Evolutionary conservation across 2,329 filamentous ascomycete species (phyloP).

Genomic region (Celoporthe dispersa): DNA sequence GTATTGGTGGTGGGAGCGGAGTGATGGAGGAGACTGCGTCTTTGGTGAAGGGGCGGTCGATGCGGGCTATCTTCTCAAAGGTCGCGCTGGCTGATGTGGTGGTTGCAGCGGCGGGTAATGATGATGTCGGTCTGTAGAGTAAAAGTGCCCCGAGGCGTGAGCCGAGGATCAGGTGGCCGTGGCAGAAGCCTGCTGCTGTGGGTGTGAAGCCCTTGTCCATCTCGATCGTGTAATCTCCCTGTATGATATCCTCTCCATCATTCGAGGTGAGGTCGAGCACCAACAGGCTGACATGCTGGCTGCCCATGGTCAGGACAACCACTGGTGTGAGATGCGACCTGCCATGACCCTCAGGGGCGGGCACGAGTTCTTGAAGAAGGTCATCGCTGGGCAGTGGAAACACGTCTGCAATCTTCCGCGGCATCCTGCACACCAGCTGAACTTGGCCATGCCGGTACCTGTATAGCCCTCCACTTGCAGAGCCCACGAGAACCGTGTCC

Average conservation of each 20-base stretch:
- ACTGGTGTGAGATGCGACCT: slow-evolving; percentile 34
- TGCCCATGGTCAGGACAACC: slow-evolving; percentile 53
- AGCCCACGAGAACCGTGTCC: slow-evolving; percentile 53
- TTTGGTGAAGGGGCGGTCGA: slow-evolving; percentile 46
- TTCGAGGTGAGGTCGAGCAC: slow-evolving; percentile 40
- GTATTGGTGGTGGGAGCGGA: slow-evolving; percentile 43
- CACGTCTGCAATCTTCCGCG: slow-evolving; percentile 57
- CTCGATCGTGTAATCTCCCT: slow-evolving; percentile 37
- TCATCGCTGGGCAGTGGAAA: slow-evolving; percentile 42
- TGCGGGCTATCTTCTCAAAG: slow-evolving; percentile 39
- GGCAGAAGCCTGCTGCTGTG: slow-evolving; percentile 50
- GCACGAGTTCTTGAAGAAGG: neutral
- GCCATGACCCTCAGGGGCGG: neutral
- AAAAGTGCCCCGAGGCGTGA: slow-evolving; percentile 57
- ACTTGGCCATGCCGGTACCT: slow-evolving; percentile 44
- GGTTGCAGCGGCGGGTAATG: neutral
- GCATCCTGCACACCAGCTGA: slow-evolving; percentile 43
- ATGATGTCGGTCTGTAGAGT: slow-evolving; percentile 36
- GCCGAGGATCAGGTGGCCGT: slow-evolving; percentile 54
- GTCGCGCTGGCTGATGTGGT: slow-evolving; percentile 29
- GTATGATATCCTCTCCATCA: slow-evolving; percentile 33
- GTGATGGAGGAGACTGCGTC: slow-evolving; percentile 74
- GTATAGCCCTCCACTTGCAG: slow-evolving; percentile 53
- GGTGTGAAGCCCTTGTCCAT: slow-evolving; percentile 56
- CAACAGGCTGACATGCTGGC: slow-evolving; percentile 48